These are phyloP conservation scores for Rossbeevera mucosa DNA, from an alignment of 768 basidiomycete genomes.

Conservation along the genomic window DNA sequence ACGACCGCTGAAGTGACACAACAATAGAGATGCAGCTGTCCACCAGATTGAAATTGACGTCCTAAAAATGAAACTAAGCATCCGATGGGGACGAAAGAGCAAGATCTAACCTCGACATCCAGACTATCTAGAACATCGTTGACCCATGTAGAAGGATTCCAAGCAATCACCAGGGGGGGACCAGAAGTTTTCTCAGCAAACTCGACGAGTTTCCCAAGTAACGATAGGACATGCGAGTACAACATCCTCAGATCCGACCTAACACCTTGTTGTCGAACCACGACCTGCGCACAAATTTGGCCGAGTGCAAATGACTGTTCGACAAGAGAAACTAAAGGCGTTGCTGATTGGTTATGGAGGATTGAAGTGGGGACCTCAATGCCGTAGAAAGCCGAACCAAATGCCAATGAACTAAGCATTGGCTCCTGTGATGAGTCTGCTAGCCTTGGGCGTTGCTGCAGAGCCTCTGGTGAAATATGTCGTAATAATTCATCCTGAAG, in stretches of 20 bases:
- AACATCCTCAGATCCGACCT: slow-evolving; percentile 41
- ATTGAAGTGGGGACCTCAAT: slow-evolving; percentile 31
- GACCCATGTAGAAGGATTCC: slow-evolving; percentile 68
- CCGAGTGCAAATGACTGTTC: slow-evolving; percentile 50
- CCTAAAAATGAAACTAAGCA: slow-evolving; percentile 11
- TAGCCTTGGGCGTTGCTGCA: slow-evolving; percentile 49
- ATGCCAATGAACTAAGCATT: slow-evolving; percentile 43
- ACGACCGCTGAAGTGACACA: slow-evolving; percentile 50
- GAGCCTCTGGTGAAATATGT: slow-evolving; percentile 45
- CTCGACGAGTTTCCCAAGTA: slow-evolving; percentile 49
- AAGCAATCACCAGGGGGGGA: slow-evolving; percentile 37
- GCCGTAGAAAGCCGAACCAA: slow-evolving; percentile 61
- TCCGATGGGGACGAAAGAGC: not conserved
- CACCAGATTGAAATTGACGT: slow-evolving; percentile 57
- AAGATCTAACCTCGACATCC: slow-evolving; percentile 47
- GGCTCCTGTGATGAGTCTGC: slow-evolving; percentile 33
- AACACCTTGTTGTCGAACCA: slow-evolving; percentile 32
- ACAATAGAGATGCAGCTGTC: slow-evolving; percentile 58
- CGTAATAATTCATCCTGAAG: slow-evolving; percentile 52
- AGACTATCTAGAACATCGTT: slow-evolving; percentile 47
- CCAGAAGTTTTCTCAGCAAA: slow-evolving; percentile 35
- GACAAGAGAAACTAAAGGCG: slow-evolving; percentile 57
- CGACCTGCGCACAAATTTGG: slow-evolving; percentile 38
- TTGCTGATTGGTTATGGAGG: slow-evolving; percentile 23
- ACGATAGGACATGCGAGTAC: slow-evolving; percentile 45